Evolutionary conservation across 2,329 filamentous ascomycete genomes (phyloP).

Genomic region (Pyrenophora tritici-repentis): DNA sequence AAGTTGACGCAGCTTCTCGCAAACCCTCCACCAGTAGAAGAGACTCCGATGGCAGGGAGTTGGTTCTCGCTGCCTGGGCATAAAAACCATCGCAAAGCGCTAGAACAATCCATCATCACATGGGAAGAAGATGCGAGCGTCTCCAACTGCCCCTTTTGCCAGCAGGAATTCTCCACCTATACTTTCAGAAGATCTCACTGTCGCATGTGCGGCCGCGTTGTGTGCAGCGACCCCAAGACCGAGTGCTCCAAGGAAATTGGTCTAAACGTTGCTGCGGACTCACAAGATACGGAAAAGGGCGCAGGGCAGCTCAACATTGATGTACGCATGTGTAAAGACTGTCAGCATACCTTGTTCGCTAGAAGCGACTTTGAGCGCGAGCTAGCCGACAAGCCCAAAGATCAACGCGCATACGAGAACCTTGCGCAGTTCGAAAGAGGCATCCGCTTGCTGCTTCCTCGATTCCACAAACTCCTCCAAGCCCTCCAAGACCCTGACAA

Average conservation of each 20-base stretch:
- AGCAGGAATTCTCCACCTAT: conserved; percentile 93
- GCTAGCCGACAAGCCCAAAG: conserved; percentile 68
- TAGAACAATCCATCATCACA: conserved; percentile 90
- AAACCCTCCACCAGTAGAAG: conserved; percentile 69
- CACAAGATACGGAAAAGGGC: conserved; percentile 49
- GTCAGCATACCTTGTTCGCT: conserved; percentile 72
- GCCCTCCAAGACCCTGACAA: conserved; percentile 73
- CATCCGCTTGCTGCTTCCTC: conserved; percentile 78
- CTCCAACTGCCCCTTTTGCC: conserved; percentile 84
- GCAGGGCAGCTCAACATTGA: conserved; percentile 71
- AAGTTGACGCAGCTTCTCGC: conserved; percentile 85
- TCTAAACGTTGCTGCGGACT: conserved; percentile 69
- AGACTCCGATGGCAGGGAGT: conserved; percentile 54
- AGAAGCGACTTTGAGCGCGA: conserved; percentile 79
- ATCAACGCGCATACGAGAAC: conserved; percentile 81
- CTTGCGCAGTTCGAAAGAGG: conserved; percentile 85
- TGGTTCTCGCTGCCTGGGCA: conserved; percentile 63
- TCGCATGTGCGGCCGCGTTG: conserved; percentile 87
- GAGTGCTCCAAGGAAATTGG: conserved; percentile 84
- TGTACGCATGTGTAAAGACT: conserved; percentile 90
- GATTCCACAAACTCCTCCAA: conserved; percentile 77
- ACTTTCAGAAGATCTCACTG: conserved; percentile 94
- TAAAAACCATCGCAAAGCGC: conserved; percentile 74
- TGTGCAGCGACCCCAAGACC: conserved; percentile 86
- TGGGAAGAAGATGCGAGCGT: conserved; percentile 94